Percentiles rank a stretch among this genome's conserved stretches.
Conservation (phyloP, 2,329 filamentous ascomycete species). For the Eutypella sp. region DNA sequence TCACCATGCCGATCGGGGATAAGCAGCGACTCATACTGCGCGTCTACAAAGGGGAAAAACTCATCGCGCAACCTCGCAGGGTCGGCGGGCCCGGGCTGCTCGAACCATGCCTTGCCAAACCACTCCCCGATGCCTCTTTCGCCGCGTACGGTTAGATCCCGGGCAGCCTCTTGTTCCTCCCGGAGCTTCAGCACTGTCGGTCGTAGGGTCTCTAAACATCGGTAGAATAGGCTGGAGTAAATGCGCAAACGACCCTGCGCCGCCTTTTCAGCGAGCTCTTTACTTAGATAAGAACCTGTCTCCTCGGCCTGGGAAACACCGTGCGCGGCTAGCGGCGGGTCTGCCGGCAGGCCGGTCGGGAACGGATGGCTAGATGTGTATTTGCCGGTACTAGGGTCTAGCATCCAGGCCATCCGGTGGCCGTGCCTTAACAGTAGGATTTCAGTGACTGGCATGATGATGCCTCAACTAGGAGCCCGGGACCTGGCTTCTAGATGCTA, state of each 20-base stretch:
- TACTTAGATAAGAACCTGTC: neutral
- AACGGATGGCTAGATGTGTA: constrained; percentile 1
- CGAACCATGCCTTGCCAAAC: constrained; percentile 2
- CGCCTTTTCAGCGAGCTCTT: neutral
- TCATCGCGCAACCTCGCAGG: neutral
- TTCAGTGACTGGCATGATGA: neutral
- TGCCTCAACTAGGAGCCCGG: too few species aligned
- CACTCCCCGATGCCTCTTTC: constrained; percentile 1
- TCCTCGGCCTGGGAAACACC: neutral
- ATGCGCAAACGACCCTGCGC: neutral
- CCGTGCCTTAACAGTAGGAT: constrained; percentile 1
- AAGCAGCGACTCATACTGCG: neutral
- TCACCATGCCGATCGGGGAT: neutral
- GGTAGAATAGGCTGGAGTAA: constrained; percentile 2
- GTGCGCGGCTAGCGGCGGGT: constrained; percentile 1
- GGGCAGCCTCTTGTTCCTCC: neutral
- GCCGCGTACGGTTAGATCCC: neutral
- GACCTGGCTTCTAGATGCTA: neutral
- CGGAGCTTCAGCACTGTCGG: neutral
- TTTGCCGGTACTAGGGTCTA: neutral
- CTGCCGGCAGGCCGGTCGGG: neutral
- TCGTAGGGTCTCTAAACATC: neutral
- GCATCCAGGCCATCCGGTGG: constrained; percentile 1
- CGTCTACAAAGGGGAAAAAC: constrained; percentile 1
- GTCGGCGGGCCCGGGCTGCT: neutral